Evolutionary conservation across 306 rosid genomes (phyloP).

Genomic region (Inga leiocalycina): DNA sequence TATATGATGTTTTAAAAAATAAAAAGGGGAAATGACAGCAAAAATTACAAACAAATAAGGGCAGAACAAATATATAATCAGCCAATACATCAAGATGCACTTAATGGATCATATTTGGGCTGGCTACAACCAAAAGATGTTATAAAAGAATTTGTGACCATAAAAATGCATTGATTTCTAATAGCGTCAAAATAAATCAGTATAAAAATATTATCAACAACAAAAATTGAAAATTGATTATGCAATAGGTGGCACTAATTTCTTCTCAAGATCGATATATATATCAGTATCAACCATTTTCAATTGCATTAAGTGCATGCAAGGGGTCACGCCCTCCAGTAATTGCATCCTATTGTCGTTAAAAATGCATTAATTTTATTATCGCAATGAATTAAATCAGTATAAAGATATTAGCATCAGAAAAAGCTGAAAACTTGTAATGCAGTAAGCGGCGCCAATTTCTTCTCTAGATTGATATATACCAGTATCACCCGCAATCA

Average conservation of each 20-base stretch:
- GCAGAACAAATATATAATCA: not conserved
- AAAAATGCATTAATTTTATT: too few species aligned
- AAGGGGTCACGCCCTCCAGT: too few species aligned
- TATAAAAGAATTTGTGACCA: not conserved
- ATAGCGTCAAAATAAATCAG: not conserved
- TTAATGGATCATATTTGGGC: not conserved
- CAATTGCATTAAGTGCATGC: too few species aligned
- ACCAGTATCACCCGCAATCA: constrained; percentile 97
- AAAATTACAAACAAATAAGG: not conserved
- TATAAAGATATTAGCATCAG: too few species aligned
- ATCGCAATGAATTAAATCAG: too few species aligned
- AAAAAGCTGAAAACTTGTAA: constrained; percentile 1
- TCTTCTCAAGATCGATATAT: too few species aligned
- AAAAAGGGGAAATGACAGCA: not conserved
- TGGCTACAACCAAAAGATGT: not conserved
- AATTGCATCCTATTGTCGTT: too few species aligned
- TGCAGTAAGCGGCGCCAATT: constrained; percentile 21
- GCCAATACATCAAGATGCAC: not conserved
- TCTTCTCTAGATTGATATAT: constrained; percentile 37
- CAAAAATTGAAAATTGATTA: too few species aligned
- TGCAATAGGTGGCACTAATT: too few species aligned
- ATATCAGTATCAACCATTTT: too few species aligned
- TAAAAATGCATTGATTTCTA: not conserved
- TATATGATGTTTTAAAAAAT: not conserved
- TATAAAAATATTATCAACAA: not conserved